These are phyloP conservation scores for Orbilia javanica DNA, from an alignment of 2,329 filamentous ascomycete genomes.

Conservation along the genomic window DNA sequence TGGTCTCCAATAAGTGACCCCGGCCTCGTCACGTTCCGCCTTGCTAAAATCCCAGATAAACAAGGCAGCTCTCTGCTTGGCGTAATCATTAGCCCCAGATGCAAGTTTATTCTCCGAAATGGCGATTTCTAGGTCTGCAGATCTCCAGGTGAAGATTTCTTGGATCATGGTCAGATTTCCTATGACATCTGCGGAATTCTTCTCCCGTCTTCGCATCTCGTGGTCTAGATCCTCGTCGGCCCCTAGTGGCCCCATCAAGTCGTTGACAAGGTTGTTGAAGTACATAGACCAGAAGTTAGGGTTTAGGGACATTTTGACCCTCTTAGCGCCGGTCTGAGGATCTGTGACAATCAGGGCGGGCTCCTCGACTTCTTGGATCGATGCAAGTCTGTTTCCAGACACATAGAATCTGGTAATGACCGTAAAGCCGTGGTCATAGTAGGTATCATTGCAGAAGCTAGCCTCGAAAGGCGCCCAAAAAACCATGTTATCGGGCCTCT, in stretches of 20 bases:
- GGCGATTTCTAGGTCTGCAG: constrained; percentile 56
- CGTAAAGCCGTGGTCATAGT: constrained; percentile 56
- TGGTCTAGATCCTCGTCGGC: constrained; percentile 49
- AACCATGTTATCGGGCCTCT: constrained; percentile 54
- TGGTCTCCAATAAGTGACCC: constrained; percentile 53
- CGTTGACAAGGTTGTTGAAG: constrained; percentile 54
- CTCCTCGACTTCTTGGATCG: constrained; percentile 54
- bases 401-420: constrained; percentile 56
- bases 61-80: constrained; percentile 60
- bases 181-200: constrained; percentile 60
- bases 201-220: constrained; percentile 59
- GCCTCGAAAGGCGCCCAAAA: constrained; percentile 57
- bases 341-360: constrained; percentile 49
- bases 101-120: constrained; percentile 47
- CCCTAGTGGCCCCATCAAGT: constrained; percentile 39
- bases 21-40: constrained; percentile 55
- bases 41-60: constrained; percentile 63
- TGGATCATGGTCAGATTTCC: constrained; percentile 62
- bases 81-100: constrained; percentile 36
- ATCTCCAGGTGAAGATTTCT: constrained; percentile 60
- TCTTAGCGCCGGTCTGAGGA: constrained; percentile 55
- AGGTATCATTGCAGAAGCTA: constrained; percentile 54
- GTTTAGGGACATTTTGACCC: constrained; percentile 57
- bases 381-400: constrained; percentile 46
- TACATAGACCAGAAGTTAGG: constrained; percentile 56